These are phyloP conservation scores for Apiotrichum gracile DNA, from an alignment of 1,284 basidiomycete genomes.

Conservation along the genomic window DNA sequence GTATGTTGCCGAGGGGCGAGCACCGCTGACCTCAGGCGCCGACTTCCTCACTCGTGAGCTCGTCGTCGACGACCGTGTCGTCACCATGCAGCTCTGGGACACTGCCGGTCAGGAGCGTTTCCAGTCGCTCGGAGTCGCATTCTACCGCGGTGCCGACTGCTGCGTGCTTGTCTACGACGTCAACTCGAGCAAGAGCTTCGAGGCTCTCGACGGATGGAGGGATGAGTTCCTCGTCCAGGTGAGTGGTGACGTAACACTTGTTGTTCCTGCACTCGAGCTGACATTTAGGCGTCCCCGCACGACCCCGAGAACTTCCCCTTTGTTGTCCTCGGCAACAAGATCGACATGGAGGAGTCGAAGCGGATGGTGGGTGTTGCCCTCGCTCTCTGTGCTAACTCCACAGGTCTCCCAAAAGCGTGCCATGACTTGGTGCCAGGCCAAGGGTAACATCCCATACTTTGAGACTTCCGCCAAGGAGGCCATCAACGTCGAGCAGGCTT, in stretches of 20 bases:
- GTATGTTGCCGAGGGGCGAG: slow-evolving; percentile 47
- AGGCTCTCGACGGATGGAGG: slow-evolving; percentile 90
- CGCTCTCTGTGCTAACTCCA: background rate
- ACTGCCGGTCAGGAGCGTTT: slow-evolving; percentile 99
- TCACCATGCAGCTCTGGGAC: slow-evolving; percentile 99
- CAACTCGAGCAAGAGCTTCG: slow-evolving; percentile 96
- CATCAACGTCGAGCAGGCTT: slow-evolving; percentile 99
- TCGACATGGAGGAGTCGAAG: slow-evolving; percentile 98
- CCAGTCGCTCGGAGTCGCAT: slow-evolving; percentile 96
- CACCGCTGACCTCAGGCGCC: slow-evolving; percentile 38
- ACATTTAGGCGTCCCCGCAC: slow-evolving; percentile 80
- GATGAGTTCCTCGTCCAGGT: slow-evolving; percentile 90
- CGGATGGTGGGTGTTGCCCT: slow-evolving; percentile 74
- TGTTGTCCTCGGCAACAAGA: slow-evolving; percentile 98
- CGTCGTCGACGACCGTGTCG: slow-evolving; percentile 94
- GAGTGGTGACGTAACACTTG: slow-evolving; percentile 7
- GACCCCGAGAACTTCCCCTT: slow-evolving; percentile 99
- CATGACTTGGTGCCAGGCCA: slow-evolving; percentile 99
- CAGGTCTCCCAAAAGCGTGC: slow-evolving; percentile 98
- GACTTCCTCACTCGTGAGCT: slow-evolving; percentile 93
- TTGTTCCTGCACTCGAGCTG: background rate
- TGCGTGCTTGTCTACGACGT: slow-evolving; percentile 99
- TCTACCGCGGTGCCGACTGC: slow-evolving; percentile 98
- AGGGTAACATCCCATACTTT: slow-evolving; percentile 99
- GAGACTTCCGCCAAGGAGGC: slow-evolving; percentile 99